Conservation (phyloP, 176 grass and related monocot genomes). For the Bolboschoenus planiculmis region DNA sequence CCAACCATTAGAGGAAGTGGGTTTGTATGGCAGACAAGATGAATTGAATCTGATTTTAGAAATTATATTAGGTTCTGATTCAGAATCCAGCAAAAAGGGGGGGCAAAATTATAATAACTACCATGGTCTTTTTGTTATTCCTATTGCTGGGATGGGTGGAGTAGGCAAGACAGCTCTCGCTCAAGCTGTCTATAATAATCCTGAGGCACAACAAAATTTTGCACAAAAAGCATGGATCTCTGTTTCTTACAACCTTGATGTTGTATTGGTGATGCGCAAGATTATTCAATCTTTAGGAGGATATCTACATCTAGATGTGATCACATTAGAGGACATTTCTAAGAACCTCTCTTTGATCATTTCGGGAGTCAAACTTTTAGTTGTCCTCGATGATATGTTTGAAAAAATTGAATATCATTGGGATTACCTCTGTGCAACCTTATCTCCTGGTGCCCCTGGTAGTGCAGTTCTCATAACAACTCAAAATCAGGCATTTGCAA, state of each 20-base stretch:
- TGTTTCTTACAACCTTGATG: background rate
- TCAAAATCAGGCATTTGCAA: conserved; percentile 19
- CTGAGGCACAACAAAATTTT: background rate
- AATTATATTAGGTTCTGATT: background rate
- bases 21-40: background rate
- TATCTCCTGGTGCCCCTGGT: background rate
- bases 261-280: background rate
- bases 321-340: background rate
- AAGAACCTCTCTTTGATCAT: background rate
- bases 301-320: background rate
- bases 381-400: background rate
- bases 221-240: background rate
- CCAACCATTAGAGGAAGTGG: background rate
- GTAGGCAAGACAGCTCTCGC: conserved; percentile 4
- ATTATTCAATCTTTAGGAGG: background rate
- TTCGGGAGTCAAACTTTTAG: background rate
- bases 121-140: background rate
- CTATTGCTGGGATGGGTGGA: conserved; percentile 8
- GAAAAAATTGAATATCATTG: background rate
- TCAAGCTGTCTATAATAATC: conserved; percentile 1
- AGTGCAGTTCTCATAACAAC: conserved; percentile 33
- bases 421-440: background rate
- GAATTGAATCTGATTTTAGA: background rate
- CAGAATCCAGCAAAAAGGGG: background rate
- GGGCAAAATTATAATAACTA: background rate